A percentile compares a stretch with the other conserved stretches of the same genome.
Evolutionary conservation across 306 rosid genomes (phyloP).

Genomic region (Cercis canadensis): DNA sequence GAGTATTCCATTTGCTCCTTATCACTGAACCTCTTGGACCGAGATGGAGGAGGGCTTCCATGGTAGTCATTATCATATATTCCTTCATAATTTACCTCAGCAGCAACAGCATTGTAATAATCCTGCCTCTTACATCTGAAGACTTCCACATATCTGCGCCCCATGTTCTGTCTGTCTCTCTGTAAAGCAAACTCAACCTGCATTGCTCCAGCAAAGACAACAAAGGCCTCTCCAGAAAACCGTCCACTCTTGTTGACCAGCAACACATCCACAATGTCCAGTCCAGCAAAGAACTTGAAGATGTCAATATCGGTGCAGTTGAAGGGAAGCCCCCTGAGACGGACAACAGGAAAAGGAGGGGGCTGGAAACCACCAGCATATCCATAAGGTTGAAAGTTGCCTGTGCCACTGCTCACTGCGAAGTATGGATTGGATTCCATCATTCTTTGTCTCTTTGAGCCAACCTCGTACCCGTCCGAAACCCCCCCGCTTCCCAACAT

Average conservation of each 20-base stretch:
- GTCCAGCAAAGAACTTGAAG: conserved; percentile 94
- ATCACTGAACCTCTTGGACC: conserved; percentile 80
- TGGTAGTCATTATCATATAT: conserved; percentile 85
- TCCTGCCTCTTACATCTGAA: conserved; percentile 97
- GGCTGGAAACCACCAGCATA: conserved; percentile 53
- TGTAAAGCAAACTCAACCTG: conserved; percentile 92
- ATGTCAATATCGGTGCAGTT: conserved; percentile 94
- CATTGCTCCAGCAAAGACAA: conserved; percentile 90
- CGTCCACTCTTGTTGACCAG: conserved; percentile 97
- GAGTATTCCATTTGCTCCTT: conserved; percentile 96
- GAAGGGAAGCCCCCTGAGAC: conserved; percentile 98
- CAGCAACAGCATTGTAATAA: conserved; percentile 90
- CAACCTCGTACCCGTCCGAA: conserved; percentile 99
- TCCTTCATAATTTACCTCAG: conserved; percentile 84
- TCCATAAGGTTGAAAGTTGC: conserved; percentile 58
- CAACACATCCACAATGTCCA: conserved; percentile 91
- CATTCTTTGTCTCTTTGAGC: conserved; percentile 99
- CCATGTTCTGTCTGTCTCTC: conserved; percentile 96
- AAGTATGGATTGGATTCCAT: conserved; percentile 99
- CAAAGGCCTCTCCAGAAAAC: conserved; percentile 96
- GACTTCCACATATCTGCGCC: conserved; percentile 94
- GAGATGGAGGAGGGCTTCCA: conserved; percentile 94
- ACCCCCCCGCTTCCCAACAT: conserved; percentile 99
- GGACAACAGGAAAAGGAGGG: conserved; percentile 88
- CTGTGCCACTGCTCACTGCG: conserved; percentile 92